Evolutionary conservation across 805 yeast genomes (phyloP).

Genomic region (Saitoella complicata): DNA sequence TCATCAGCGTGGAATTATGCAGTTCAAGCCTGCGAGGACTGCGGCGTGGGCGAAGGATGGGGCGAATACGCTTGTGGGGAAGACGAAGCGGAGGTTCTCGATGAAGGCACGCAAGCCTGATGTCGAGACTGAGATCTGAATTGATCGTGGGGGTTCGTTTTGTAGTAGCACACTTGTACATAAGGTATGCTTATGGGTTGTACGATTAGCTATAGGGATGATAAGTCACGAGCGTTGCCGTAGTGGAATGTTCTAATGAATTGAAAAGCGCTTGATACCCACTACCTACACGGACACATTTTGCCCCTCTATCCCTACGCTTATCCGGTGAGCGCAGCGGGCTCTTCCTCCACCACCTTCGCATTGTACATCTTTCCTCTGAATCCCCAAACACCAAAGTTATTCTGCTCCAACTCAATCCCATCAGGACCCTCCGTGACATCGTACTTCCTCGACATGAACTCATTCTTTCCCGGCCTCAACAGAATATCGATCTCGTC

Average conservation of each 20-base stretch:
- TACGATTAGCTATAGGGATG: no score
- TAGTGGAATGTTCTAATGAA: no score
- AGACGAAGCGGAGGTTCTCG: neutral
- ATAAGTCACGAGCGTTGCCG: no score
- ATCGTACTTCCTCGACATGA: conserved; percentile 85
- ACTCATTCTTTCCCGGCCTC: conserved; percentile 55
- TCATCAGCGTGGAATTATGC: neutral
- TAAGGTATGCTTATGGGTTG: no score
- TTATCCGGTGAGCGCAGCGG: no score
- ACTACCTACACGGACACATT: no score
- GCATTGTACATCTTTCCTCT: neutral
- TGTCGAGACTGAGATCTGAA: conserved; percentile 1
- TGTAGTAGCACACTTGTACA: no score
- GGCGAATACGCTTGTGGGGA: neutral
- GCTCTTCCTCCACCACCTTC: neutral
- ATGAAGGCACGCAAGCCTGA: neutral
- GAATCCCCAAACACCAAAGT: neutral
- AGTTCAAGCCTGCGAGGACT: neutral
- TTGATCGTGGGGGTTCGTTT: no score
- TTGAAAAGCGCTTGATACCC: no score
- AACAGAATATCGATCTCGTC: conserved; percentile 70
- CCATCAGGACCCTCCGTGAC: conserved; percentile 1
- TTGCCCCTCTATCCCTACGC: no score
- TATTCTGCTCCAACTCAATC: neutral
- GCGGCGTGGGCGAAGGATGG: conserved; percentile 1